Evolutionary conservation across 1,139 yeast genomes (phyloP).

Genomic region (Arxiozyma heterogenica): DNA sequence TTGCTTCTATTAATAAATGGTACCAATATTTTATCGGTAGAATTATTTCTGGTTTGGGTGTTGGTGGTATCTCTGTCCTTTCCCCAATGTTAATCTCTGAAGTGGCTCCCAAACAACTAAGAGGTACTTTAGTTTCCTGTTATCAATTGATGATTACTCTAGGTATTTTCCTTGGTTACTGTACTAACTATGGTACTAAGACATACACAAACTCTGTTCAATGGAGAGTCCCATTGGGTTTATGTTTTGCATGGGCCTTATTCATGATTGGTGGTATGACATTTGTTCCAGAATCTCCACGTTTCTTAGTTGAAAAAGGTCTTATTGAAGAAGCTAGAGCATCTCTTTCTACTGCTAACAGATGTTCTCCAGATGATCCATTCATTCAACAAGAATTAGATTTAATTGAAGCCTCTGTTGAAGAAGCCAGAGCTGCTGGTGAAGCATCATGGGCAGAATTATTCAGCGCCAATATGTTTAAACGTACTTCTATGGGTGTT

Average conservation of each 20-base stretch:
- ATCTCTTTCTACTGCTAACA: conserved; percentile 54
- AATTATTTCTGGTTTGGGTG: conserved; percentile 57
- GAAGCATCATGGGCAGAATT: conserved; percentile 62
- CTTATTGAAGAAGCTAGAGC: conserved; percentile 49
- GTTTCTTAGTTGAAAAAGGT: conserved; percentile 51
- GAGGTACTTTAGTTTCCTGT: conserved; percentile 60
- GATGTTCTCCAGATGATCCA: conserved; percentile 46
- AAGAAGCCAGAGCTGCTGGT: conserved; percentile 55
- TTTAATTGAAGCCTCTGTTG: conserved; percentile 53
- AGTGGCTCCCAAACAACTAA: conserved; percentile 56
- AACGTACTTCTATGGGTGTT: conserved; percentile 58
- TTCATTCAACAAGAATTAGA: conserved; percentile 51
- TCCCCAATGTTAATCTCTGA: conserved; percentile 61
- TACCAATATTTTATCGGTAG: conserved; percentile 54
- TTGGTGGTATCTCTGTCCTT: conserved; percentile 54
- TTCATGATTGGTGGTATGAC: conserved; percentile 46
- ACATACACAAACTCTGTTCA: conserved; percentile 41
- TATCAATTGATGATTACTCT: conserved; percentile 59
- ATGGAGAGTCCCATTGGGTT: conserved; percentile 59
- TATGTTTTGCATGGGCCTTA: conserved; percentile 39
- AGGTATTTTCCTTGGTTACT: conserved; percentile 57
- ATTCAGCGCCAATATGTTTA: conserved; percentile 48
- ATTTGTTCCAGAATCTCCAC: conserved; percentile 72
- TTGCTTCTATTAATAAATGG: conserved; percentile 46
- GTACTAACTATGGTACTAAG: conserved; percentile 53